These are phyloP conservation scores for Arthrinium puccinioides DNA, from an alignment of 2,329 filamentous ascomycete species.

Conservation along the genomic window DNA sequence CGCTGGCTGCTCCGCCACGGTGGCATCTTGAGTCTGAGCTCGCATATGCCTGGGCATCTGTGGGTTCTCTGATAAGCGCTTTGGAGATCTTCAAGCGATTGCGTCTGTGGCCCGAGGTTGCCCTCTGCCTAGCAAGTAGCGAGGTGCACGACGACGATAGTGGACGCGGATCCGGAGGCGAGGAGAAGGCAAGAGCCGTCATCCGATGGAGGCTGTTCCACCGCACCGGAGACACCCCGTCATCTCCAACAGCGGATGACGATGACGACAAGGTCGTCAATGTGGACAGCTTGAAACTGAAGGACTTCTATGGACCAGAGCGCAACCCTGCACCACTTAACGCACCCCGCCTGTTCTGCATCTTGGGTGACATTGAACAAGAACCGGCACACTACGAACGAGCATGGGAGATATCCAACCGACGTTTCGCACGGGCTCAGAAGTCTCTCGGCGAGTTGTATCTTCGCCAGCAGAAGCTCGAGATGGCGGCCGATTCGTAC, in stretches of 20 bases:
- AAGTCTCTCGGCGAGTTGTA: slow-evolving; percentile 77
- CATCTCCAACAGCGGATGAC: slow-evolving; percentile 13
- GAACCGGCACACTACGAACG: slow-evolving; percentile 70
- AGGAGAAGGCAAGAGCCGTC: slow-evolving; percentile 73
- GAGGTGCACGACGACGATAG: slow-evolving; percentile 50
- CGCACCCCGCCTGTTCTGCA: slow-evolving; percentile 83
- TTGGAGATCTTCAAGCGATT: slow-evolving; percentile 93
- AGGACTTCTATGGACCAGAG: slow-evolving; percentile 54
- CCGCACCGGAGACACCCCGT: slow-evolving; percentile 35
- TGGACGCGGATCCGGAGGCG: slow-evolving; percentile 49
- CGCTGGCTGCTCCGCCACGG: slow-evolving; percentile 73
- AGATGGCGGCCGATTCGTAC: slow-evolving; percentile 71
- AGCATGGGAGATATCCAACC: slow-evolving; percentile 79
- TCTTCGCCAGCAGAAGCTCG: slow-evolving; percentile 57
- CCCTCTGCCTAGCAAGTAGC: slow-evolving; percentile 70
- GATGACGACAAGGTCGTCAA: slow-evolving; percentile 37
- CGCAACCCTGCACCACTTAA: slow-evolving; percentile 67
- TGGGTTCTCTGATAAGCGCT: slow-evolving; percentile 82
- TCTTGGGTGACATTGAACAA: slow-evolving; percentile 81
- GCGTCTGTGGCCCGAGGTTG: slow-evolving; percentile 90
- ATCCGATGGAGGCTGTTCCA: slow-evolving; percentile 75
- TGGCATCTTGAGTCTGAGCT: slow-evolving; percentile 96
- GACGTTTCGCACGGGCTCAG: slow-evolving; percentile 80
- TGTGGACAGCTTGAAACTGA: slow-evolving; percentile 47
- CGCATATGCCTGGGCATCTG: slow-evolving; percentile 81